These are phyloP conservation scores for Delphinella strobiligena DNA, from an alignment of 2,329 filamentous ascomycete genomes.

Conservation along the genomic window DNA sequence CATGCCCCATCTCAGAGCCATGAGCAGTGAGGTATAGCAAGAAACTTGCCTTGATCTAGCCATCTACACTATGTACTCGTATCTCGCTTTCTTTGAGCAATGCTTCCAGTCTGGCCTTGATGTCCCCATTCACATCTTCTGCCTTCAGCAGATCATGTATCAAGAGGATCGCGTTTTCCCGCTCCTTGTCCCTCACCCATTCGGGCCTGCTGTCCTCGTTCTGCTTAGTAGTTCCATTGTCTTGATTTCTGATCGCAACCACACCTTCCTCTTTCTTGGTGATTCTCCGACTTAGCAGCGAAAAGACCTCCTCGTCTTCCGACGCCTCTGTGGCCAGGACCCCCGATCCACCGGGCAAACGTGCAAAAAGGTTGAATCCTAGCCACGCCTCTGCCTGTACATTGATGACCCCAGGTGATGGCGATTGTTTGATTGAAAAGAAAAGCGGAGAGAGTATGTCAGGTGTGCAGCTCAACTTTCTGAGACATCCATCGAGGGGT, in stretches of 20 bases:
- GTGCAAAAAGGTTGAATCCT: conserved; percentile 5
- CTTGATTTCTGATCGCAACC: conserved; percentile 16
- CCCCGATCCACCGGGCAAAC: conserved; percentile 1
- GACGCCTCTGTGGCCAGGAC: neutral
- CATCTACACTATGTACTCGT: too few species aligned
- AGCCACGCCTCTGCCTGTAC: conserved; percentile 10
- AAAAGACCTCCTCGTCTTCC: neutral
- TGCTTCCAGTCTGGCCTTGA: conserved; percentile 6
- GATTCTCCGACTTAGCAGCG: neutral
- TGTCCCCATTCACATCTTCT: conserved; percentile 21
- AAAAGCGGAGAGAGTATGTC: conserved; percentile 6
- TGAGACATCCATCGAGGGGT: neutral
- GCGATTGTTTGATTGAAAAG: conserved; percentile 6
- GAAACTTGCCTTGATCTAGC: too few species aligned
- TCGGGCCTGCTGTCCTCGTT: conserved; percentile 1
- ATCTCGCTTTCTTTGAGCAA: conserved; percentile 2
- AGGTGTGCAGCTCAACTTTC: neutral
- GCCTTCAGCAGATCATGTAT: conserved; percentile 25
- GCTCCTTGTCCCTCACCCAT: conserved; percentile 24
- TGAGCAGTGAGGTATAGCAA: too few species aligned
- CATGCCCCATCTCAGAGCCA: too few species aligned
- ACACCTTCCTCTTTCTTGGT: neutral
- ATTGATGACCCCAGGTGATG: conserved; percentile 5
- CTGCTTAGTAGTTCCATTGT: conserved; percentile 3
- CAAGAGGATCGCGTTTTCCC: conserved; percentile 24